Evolutionary conservation across 2,329 filamentous ascomycete species (phyloP).

Genomic region (Trichophyton benhamiae): DNA sequence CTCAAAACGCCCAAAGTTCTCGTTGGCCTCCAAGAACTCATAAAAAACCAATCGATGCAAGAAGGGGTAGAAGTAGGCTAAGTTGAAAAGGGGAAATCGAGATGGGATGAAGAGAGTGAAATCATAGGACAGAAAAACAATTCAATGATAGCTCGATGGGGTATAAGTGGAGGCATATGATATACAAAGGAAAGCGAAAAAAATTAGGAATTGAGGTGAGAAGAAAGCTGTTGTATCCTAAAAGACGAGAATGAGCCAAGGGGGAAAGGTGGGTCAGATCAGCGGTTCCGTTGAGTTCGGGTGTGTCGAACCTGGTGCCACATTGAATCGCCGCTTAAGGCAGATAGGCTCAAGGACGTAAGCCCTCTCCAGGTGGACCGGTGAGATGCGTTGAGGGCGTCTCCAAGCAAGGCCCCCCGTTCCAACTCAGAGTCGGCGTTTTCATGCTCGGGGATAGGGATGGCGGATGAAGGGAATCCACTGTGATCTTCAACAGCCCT

Average conservation of each 20-base stretch:
- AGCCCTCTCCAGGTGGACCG: constrained; percentile 34
- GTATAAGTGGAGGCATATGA: constrained; percentile 4
- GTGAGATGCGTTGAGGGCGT: constrained; percentile 16
- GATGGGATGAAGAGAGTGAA: neutral
- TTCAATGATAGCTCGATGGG: neutral
- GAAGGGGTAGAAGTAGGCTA: neutral
- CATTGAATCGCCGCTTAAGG: constrained; percentile 36
- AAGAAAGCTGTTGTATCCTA: constrained; percentile 4
- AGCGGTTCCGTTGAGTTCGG: constrained; percentile 28
- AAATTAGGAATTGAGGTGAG: constrained; percentile 2
- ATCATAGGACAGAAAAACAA: neutral
- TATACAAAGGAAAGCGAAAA: constrained; percentile 3
- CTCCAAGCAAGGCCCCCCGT: constrained; percentile 27
- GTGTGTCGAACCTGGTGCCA: constrained; percentile 30
- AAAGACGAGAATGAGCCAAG: neutral
- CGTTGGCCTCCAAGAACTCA: neutral
- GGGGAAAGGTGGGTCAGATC: constrained; percentile 8
- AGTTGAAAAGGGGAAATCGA: neutral
- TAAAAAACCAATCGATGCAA: constrained; percentile 5
- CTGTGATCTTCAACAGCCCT: constrained; percentile 35
- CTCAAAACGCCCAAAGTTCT: neutral
- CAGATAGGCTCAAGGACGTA: constrained; percentile 33
- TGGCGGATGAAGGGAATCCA: constrained; percentile 39
- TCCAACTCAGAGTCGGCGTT: constrained; percentile 34
- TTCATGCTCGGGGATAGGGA: constrained; percentile 31